Base-by-base conservation (phyloP, 805 yeast genomes). In the Priceomyces melissophilus region DNA sequence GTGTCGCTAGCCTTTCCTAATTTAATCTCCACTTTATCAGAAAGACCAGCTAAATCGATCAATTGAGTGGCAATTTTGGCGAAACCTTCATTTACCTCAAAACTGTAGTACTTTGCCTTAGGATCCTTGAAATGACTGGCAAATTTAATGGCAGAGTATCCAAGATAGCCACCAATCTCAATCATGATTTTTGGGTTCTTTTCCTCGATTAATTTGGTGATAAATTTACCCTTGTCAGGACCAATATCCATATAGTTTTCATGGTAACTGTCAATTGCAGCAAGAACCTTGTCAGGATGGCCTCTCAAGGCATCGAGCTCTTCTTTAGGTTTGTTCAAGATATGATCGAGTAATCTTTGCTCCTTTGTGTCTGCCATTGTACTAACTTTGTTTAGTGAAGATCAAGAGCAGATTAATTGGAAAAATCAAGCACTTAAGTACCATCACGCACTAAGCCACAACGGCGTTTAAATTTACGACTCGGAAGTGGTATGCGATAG, bases 61-160 rank as follows among this genome's bases (percentile, higher is more conserved):
- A 63, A 40, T 35, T 53, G 44, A n/a, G 36, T 42, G 10, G 69
- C 60, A 3, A 66, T 55, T 1, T 42, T 37, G 3, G 71, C 72
- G 42, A 40, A 65, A 23, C 57, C 58, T 2, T 44, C 50, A 33
- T 54, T 58, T 35, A 55, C 38, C 47, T 66, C 72, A 42, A 64
- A 65, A 37, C 61, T 57, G 46, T 54, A 65, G 54, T 54, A 67
- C 37, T 55, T 60, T 6, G 63, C 61, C 14, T 44, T 46, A 16
- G 50, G 49, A 35, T 45, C 55, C 7, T 45, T 39, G 30, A 65
- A 42, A 26, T 53, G 60, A 9, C 48, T 47, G 3, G 61, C 66
- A 42, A 66, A 65, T 28, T 54, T 50, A 4, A 67, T 52, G 14
- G 72, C 73, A 1, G 68, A 60, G 39, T 66, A 67, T 6, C 69